phyloP scores from a whole-genome alignment of 2,329 filamentous ascomycete genomes.

The Diaporthe amygdali region DNA sequence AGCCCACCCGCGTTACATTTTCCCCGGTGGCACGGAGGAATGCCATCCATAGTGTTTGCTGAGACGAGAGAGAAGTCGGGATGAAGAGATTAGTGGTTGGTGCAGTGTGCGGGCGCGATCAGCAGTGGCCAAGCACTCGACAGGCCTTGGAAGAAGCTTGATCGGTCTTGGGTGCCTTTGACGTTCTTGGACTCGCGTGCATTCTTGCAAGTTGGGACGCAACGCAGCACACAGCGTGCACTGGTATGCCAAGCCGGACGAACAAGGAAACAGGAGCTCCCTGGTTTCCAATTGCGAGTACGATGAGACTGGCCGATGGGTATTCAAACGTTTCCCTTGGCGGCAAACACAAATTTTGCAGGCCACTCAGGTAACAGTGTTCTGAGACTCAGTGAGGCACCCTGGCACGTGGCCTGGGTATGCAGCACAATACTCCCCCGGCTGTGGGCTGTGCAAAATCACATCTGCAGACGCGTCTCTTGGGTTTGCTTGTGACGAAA shows the following conservation, averaged over 20 bases:
- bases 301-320: constrained; percentile 3
- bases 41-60: constrained; percentile 13
- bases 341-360: neutral
- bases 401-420: no score
- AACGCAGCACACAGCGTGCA: neutral
- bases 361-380: neutral
- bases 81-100: neutral
- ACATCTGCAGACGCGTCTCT: neutral
- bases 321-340: neutral
- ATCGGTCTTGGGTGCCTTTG: neutral
- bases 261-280: neutral
- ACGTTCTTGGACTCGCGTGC: neutral
- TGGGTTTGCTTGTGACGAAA: neutral
- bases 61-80: constrained; percentile 6
- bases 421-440: no score
- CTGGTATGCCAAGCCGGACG: neutral
- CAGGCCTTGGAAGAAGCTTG: constrained; percentile 7
- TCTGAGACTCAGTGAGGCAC: neutral
- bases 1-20: neutral
- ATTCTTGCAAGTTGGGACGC: neutral
- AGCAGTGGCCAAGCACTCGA: neutral
- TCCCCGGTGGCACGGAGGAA: neutral
- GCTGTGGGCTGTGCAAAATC: neutral
- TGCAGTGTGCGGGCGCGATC: neutral
- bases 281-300: neutral